Base-by-base conservation (phyloP, 257 asterid species). In the Euphrasia confusa region DNA sequence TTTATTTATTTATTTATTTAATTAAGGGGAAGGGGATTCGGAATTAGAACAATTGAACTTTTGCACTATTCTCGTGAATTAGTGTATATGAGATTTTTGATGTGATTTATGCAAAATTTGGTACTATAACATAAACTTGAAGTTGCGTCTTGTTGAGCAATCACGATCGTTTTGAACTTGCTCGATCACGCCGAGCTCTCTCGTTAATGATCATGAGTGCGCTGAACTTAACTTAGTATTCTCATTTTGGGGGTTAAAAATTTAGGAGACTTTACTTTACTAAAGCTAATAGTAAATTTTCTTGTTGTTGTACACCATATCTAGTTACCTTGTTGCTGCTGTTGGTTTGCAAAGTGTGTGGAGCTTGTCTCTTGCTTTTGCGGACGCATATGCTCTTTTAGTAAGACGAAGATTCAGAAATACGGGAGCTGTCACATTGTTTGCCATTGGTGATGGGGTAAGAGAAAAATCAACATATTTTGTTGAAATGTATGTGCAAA, bases 401-500 rank as follows among this genome's bases (percentile, higher is more conserved):
- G 96, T 90, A 79, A 79, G 75, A 63, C 83, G 95, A 62, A 82
- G 89, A 66, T 90, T 80, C 72, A 81, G 93, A 73, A 82, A 78
- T 72, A 40, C 67, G 2, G 79, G 79, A 58, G 70, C 77, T 37
- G 74, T 90, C 77, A 69, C 94, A 72, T 64, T 83, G 64, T 90
- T 90, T 39, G 78, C 94, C 71, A 72, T 90, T 60, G 96, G 96
- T 42, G 97, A 90, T 78, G 95, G 89, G 94, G 97, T 90, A 82
- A 82, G 95, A 63, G 27, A 60, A 37, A 59, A 61, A 54, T 2
- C 10, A 35, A 35, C 24, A 21, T 21, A 21, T 35, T 35, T 35
- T 35, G 7, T 30, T 35, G 40, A 21, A 21, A 21, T 21, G 24
- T 21, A 21, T 21, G 24, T 21, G 24, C 33, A 30, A 4, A 30